Percentiles rank a stretch among this genome's conserved stretches.
These are phyloP conservation scores for Proteromonas lacertae DNA, from an alignment of 352 stramenopile species.

Conservation along the genomic window DNA sequence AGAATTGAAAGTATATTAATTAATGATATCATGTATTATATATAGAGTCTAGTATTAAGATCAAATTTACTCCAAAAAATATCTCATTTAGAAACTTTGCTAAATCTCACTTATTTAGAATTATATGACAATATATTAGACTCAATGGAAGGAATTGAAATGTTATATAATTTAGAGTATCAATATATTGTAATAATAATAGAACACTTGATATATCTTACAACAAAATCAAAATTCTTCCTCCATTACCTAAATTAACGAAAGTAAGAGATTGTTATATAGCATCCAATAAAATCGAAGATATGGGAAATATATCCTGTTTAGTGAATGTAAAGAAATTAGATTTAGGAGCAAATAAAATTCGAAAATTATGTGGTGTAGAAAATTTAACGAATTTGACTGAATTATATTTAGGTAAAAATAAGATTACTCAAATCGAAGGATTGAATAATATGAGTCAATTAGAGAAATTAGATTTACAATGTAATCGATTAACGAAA, in stretches of 20 bases:
- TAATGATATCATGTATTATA: too few relatives aligned
- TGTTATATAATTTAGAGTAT: slow-evolving; percentile 10
- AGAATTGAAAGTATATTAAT: too few relatives aligned
- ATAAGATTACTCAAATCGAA: slow-evolving; percentile 53
- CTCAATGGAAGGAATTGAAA: slow-evolving; percentile 22
- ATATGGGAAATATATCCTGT: slow-evolving; percentile 20
- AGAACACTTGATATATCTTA: too few relatives aligned
- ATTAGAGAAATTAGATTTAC: slow-evolving; percentile 53
- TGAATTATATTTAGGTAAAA: slow-evolving; percentile 61
- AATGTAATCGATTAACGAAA: too few relatives aligned
- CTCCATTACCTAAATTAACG: too few relatives aligned
- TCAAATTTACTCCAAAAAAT: slow-evolving; percentile 29
- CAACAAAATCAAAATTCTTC: too few relatives aligned
- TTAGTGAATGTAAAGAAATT: slow-evolving; percentile 39
- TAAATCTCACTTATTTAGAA: slow-evolving; percentile 50
- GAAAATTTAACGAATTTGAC: slow-evolving; percentile 47
- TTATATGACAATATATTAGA: slow-evolving; percentile 91
- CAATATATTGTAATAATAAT: too few relatives aligned
- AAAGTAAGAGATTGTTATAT: too few relatives aligned
- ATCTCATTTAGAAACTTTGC: slow-evolving; percentile 18
- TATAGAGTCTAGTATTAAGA: slow-evolving; percentile 18
- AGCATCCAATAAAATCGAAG: slow-evolving; percentile 67
- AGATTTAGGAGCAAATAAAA: slow-evolving; percentile 72
- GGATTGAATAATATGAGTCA: slow-evolving; percentile 42
- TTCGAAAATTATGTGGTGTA: slow-evolving; percentile 43